A percentile compares a stretch with the other conserved stretches of the same genome.
Evolutionary conservation across 805 yeast species (phyloP).

Genomic region (Middelhovenomyces tepae): DNA sequence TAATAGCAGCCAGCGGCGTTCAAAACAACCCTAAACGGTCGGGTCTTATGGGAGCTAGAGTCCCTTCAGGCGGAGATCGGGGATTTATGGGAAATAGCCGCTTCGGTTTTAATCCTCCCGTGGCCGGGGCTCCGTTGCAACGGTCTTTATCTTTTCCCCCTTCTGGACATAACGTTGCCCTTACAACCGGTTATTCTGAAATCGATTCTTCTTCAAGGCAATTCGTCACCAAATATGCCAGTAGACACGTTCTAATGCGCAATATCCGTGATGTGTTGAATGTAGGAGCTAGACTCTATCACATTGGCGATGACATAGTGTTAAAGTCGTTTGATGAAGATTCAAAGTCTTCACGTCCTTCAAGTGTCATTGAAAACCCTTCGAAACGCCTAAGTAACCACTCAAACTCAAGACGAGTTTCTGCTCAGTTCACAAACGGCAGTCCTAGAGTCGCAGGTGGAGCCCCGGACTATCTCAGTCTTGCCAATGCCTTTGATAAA

Average conservation of each 20-base stretch:
- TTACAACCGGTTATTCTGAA: conserved; percentile 39
- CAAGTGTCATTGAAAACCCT: conserved; percentile 41
- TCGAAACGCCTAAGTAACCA: conserved; percentile 35
- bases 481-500: background rate
- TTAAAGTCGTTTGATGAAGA: conserved; percentile 46
- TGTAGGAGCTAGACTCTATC: conserved; percentile 49
- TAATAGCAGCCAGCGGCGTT: conserved; percentile 48
- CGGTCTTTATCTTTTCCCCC: conserved; percentile 32
- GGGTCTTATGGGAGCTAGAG: too few species aligned
- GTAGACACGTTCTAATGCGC: conserved; percentile 42
- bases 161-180: conserved; percentile 14
- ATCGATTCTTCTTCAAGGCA: conserved; percentile 35
- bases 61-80: conserved; percentile 7
- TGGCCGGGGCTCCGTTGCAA: too few species aligned
- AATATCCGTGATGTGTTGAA: conserved; percentile 57
- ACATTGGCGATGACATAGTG: conserved; percentile 45
- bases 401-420: conserved; percentile 28
- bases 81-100: background rate
- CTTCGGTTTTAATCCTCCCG: background rate
- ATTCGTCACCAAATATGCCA: conserved; percentile 23
- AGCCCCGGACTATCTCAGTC: too few species aligned
- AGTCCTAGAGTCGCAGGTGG: too few species aligned
- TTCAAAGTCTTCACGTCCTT: conserved; percentile 31
- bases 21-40: conserved; percentile 11
- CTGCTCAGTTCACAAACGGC: conserved; percentile 18